phyloP scores from a whole-genome alignment of 306 rosid genomes.

The Trifolium dubium region DNA sequence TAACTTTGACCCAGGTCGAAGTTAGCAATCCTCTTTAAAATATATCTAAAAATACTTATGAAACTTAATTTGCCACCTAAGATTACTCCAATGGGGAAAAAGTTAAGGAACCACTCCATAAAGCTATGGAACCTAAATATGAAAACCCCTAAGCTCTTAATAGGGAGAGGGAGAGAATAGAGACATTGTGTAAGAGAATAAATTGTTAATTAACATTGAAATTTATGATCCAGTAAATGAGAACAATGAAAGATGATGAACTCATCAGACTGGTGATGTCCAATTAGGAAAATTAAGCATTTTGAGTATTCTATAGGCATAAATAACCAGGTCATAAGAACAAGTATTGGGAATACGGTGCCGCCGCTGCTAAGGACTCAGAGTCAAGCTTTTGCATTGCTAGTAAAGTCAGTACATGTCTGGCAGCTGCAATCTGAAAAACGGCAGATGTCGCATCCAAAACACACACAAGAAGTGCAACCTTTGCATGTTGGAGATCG shows the following conservation, averaged over 20 bases:
- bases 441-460: slow-evolving; percentile 87
- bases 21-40: too few species aligned
- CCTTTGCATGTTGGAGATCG: slow-evolving; percentile 90
- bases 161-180: not conserved
- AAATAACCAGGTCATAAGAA: slow-evolving; percentile 21
- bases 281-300: slow-evolving; percentile 41
- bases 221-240: slow-evolving; percentile 50
- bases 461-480: slow-evolving; percentile 96
- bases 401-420: slow-evolving; percentile 92
- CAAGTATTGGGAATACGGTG: slow-evolving; percentile 5
- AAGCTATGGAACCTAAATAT: not conserved
- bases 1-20: too few species aligned
- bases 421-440: slow-evolving; percentile 97
- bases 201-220: slow-evolving; percentile 37
- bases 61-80: not conserved
- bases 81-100: not conserved
- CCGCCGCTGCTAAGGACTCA: not conserved
- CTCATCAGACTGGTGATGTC: slow-evolving; percentile 41
- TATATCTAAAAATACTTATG: not conserved
- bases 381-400: slow-evolving; percentile 66
- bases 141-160: not conserved
- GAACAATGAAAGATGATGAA: slow-evolving; percentile 44
- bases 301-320: slow-evolving; percentile 35
- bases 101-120: not conserved
- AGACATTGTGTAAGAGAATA: slow-evolving; percentile 29